Evolutionary conservation across 768 basidiomycete genomes (phyloP).

Genomic region (Ramaria rubella): DNA sequence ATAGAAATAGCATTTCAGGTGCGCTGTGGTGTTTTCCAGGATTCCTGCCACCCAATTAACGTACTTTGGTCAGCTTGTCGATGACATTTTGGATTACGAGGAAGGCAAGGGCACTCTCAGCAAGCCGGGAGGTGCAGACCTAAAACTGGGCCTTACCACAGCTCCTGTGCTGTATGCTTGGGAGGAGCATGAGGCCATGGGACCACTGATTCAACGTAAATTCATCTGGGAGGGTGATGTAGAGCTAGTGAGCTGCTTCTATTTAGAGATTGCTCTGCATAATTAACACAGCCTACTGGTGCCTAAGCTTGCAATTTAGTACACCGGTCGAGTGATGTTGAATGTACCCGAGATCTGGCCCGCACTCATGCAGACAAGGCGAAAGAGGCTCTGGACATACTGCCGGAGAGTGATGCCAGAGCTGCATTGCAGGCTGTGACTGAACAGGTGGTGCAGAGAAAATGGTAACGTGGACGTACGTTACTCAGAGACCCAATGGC

Average conservation of each 20-base stretch:
- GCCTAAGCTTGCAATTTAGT: constrained; percentile 67
- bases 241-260: constrained; percentile 48
- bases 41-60: background rate
- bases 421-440: constrained; percentile 68
- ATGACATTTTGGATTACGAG: constrained; percentile 92
- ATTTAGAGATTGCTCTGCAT: background rate
- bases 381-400: constrained; percentile 51
- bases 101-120: constrained; percentile 69
- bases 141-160: constrained; percentile 77
- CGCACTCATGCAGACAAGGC: constrained; percentile 70
- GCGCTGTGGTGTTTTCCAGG: constrained; percentile 16
- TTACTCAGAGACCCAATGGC: too few relatives aligned
- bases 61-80: constrained; percentile 63
- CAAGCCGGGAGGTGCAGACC: constrained; percentile 86
- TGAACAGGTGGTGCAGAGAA: constrained; percentile 57
- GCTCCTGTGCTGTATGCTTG: constrained; percentile 83
- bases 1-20: constrained; percentile 96
- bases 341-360: constrained; percentile 75
- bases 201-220: constrained; percentile 70
- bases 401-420: constrained; percentile 81
- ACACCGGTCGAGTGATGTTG: constrained; percentile 62
- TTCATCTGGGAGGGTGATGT: constrained; percentile 75
- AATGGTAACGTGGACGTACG: constrained; percentile 42
- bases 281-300: constrained; percentile 5
- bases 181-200: constrained; percentile 67